Conservation (phyloP, 805 yeast species). For the Candida parachauliodes region DNA sequence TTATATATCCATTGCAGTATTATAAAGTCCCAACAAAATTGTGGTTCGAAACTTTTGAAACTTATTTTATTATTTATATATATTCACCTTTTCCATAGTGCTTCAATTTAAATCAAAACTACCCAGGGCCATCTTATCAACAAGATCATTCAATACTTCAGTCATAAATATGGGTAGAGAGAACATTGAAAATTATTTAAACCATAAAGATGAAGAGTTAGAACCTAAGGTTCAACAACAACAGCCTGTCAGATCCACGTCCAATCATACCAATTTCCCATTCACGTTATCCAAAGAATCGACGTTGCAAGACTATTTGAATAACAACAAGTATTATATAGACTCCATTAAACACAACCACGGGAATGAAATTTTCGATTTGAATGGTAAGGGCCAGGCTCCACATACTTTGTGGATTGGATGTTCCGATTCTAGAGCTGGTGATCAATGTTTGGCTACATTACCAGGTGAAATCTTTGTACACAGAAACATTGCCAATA, state of each 20-base stretch:
- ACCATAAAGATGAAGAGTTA: constrained; percentile 33
- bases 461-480: constrained; percentile 90
- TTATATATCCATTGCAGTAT: too few species aligned
- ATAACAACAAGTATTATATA: constrained; percentile 44
- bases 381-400: constrained; percentile 77
- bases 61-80: not conserved
- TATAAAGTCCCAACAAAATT: constrained; percentile 1
- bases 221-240: constrained; percentile 5
- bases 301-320: constrained; percentile 44
- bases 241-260: constrained; percentile 2
- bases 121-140: not conserved
- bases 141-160: constrained; percentile 4
- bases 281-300: constrained; percentile 49
- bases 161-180: constrained; percentile 35
- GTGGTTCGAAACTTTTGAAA: not conserved
- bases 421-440: constrained; percentile 88
- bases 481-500: constrained; percentile 83
- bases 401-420: constrained; percentile 95
- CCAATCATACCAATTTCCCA: constrained; percentile 27
- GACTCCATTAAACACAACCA: constrained; percentile 46
- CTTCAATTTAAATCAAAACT: not conserved
- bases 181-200: constrained; percentile 36
- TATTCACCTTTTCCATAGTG: constrained; percentile 4
- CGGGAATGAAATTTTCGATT: constrained; percentile 52
- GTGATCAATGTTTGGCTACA: constrained; percentile 72